Base-by-base conservation (phyloP, 805 yeast species). In the Candida alai region DNA sequence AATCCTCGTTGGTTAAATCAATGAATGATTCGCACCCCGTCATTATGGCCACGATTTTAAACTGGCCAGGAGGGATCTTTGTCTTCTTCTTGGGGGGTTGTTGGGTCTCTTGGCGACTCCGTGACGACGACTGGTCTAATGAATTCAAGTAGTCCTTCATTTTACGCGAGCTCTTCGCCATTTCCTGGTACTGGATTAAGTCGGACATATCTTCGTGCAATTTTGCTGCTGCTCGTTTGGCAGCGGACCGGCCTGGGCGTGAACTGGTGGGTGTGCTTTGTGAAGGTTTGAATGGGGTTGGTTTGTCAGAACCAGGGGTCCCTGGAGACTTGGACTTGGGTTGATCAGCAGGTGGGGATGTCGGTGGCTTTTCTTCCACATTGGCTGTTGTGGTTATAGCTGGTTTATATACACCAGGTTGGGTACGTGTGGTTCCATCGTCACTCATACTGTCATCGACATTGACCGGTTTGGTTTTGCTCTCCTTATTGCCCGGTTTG, bases 201-300 rank as follows among this genome's bases (percentile, higher is more conserved):
- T 80, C 80, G 38, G 73, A 74, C 70, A 85, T 83, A 51, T 80
- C 77, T 8, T 71, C 70, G 46, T 81, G 90, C 11, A 85, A 60
- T 49, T 77, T 79, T 37, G 62, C 60, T 1, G 78, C 79, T 0
- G 94, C 94, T 46, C 70, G 75, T 24, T 70, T 68, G 29, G 80
- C 79, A 1, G 95, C 94, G 25, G 74, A 71, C 32, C 84, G 54
- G 2, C 70, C 58, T 9, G 28, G 17, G n/a, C n/a, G n/a, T n/a
- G n/a, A n/a, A n/a, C n/a, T n/a, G n/a, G n/a, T n/a, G n/a, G n/a
- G n/a, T n/a, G n/a, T n/a, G n/a, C n/a, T n/a, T n/a, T n/a, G n/a
- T n/a, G n/a, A n/a, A n/a, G n/a, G n/a, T n/a, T n/a, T n/a, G n/a
- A n/a, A n/a, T n/a, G n/a, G n/a, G n/a, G n/a, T n/a, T n/a, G n/a